Percentiles rank a stretch among this genome's conserved stretches.
These are phyloP conservation scores for Aspergillus quadrilineatus DNA, from an alignment of 2,329 filamentous ascomycete species.

Conservation along the genomic window DNA sequence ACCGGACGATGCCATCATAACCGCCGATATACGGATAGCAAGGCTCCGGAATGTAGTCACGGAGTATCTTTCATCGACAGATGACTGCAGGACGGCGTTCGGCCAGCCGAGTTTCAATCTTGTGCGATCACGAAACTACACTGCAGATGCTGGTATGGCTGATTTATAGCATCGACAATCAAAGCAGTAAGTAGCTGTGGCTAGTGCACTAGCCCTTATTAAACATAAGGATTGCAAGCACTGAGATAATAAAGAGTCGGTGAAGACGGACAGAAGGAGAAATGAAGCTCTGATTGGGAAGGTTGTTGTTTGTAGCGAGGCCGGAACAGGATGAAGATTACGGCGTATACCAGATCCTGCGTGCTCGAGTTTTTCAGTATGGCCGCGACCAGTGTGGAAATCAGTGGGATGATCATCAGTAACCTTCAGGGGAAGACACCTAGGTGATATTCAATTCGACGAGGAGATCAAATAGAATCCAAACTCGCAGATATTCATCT, in stretches of 20 bases:
- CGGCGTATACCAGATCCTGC: conserved; percentile 27
- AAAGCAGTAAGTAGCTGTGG: background rate
- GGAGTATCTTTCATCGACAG: background rate
- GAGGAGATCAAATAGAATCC: background rate
- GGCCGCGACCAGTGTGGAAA: conserved; percentile 19
- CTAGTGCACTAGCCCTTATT: background rate
- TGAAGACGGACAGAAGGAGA: conserved; percentile 2
- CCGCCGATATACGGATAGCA: background rate
- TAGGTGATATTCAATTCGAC: background rate
- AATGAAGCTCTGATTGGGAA: background rate
- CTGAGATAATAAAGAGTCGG: conserved; percentile 2
- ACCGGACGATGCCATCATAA: background rate
- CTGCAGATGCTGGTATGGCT: background rate
- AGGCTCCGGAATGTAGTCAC: conserved; percentile 1
- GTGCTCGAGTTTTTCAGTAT: conserved; percentile 15
- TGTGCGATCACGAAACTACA: background rate
- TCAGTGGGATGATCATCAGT: conserved; percentile 18
- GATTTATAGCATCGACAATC: background rate
- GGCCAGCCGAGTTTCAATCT: background rate
- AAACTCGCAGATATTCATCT: background rate
- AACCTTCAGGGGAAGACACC: background rate
- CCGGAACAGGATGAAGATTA: conserved; percentile 26
- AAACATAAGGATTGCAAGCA: background rate
- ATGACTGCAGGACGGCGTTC: background rate
- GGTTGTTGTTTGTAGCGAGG: conserved; percentile 9